A percentile compares a stretch with the other conserved stretches of the same genome.
Evolutionary conservation across 495 filamentous ascomycete species (phyloP).

Genomic region (Xylaria curta): DNA sequence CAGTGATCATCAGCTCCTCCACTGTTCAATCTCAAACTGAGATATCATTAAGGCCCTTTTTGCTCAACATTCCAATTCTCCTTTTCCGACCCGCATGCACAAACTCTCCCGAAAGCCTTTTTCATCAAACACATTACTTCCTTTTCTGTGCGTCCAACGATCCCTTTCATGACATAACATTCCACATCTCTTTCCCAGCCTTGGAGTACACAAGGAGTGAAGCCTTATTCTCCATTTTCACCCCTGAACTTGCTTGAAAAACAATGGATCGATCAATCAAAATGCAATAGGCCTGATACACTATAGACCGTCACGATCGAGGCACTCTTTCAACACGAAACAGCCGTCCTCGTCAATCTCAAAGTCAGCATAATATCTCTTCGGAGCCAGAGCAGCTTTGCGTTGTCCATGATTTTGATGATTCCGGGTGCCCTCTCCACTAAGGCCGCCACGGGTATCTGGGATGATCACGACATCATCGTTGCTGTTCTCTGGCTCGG

Average conservation of each 20-base stretch:
- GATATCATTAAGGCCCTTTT: neutral
- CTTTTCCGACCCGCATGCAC: neutral
- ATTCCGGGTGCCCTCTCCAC: neutral
- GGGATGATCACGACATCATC: neutral
- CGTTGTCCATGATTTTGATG: neutral
- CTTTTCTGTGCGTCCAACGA: neutral
- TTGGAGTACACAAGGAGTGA: neutral
- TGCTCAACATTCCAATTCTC: neutral
- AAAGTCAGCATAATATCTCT: neutral
- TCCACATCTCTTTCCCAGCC: neutral
- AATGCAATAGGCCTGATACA: neutral
- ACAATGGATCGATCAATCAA: neutral
- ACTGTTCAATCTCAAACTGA: neutral
- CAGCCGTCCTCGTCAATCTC: neutral
- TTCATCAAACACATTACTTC: neutral
- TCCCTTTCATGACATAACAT: neutral
- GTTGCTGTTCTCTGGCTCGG: neutral
- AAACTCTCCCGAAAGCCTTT: neutral
- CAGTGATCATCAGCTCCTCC: neutral
- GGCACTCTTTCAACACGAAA: neutral
- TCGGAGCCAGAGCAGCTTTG: neutral
- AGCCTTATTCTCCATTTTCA: neutral
- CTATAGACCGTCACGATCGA: too few relatives aligned
- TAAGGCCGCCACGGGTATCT: neutral
- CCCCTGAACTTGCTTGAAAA: neutral